These are phyloP conservation scores for Lavandula angustifolia DNA, from an alignment of 257 asterid genomes.

Conservation along the genomic window DNA sequence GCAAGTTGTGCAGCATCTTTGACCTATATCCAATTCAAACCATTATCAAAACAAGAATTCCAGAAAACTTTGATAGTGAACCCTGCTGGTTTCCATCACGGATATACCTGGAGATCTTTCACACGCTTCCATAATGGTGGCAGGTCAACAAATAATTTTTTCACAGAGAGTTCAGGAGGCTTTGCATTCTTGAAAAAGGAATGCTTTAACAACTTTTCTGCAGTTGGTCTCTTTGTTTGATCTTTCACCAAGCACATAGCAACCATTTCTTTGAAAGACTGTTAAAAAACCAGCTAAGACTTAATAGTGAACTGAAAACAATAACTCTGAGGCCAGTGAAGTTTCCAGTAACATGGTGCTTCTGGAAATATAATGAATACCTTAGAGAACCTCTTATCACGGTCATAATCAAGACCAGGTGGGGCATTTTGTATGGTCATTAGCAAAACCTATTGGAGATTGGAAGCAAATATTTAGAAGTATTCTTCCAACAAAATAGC, in stretches of 20 bases:
- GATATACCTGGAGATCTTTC: slow-evolving; percentile 85
- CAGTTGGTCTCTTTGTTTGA: slow-evolving; percentile 97
- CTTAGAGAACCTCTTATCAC: slow-evolving; percentile 98
- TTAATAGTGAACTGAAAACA: slow-evolving; percentile 33
- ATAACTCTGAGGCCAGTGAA: slow-evolving; percentile 19
- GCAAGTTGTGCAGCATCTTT: slow-evolving; percentile 99
- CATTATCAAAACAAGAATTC: slow-evolving; percentile 23
- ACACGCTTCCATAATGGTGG: slow-evolving; percentile 96
- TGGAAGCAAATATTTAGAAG: slow-evolving; percentile 28
- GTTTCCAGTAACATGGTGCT: slow-evolving; percentile 28
- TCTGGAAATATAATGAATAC: slow-evolving; percentile 39
- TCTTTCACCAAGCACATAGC: slow-evolving; percentile 99
- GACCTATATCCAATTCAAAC: slow-evolving; percentile 50
- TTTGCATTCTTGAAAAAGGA: slow-evolving; percentile 87
- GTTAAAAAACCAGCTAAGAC: slow-evolving; percentile 37
- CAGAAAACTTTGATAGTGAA: slow-evolving; percentile 26
- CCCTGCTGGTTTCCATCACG: slow-evolving; percentile 19
- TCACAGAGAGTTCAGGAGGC: slow-evolving; percentile 90
- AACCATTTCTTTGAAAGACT: slow-evolving; percentile 99
- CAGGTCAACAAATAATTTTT: slow-evolving; percentile 79
- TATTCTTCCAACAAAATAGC: slow-evolving; percentile 23
- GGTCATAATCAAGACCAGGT: slow-evolving; percentile 99
- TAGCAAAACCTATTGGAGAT: slow-evolving; percentile 69
- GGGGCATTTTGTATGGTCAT: slow-evolving; percentile 99
- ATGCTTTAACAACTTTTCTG: slow-evolving; percentile 90